Base-by-base conservation (phyloP, 345 rosid species). In the Chamaenerion angustifolium region DNA sequence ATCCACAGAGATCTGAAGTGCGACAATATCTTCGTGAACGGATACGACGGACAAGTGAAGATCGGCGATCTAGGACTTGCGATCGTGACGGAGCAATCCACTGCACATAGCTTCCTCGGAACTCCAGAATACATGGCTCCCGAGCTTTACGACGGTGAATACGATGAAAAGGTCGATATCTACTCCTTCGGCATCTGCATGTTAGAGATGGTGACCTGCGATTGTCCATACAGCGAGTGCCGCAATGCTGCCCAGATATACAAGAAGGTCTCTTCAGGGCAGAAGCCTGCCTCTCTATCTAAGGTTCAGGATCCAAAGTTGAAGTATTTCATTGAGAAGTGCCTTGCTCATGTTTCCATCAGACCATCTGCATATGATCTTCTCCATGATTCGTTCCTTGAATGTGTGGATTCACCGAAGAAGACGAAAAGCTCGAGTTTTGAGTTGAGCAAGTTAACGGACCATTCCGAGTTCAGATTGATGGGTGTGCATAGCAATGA, bases 81-180 rank as follows among this genome's bases (percentile, higher is more conserved):
- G 35, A 76, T 72, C 62, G 81, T 85, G 45, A 79, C 79, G 74
- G 85, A 78, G 63, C 85, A 85, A 66, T 74, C 95, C 54, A 74
- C 75, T 55, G 92, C 95, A 45, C 80, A 76, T 40, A 82, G 92
- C 67, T 92, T 85, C 14, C 72, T 82, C 46, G 95, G 89, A 19
- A 88, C 94, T 56, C 94, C 96, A 21, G 96, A 81, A 52, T 88
- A 81, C 80, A 88, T 88, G 96, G 92, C 95, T 35, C 95, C 95
- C 0, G 95, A 86, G 75, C 82, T 86, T 15, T 86, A 86, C 50
- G 92, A 86, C 37, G 95, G 82, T 70, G 93, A 78, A 43, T 86
- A 86, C 69, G 78, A 78, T 64, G 92, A 86, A 51, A 92, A 82
- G 11, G 86, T 82, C 0, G 93, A 86, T 64, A 70, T 86, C 35